phyloP scores from a whole-genome alignment of 148 eudicot species.

The Rhododendron ovatum region DNA sequence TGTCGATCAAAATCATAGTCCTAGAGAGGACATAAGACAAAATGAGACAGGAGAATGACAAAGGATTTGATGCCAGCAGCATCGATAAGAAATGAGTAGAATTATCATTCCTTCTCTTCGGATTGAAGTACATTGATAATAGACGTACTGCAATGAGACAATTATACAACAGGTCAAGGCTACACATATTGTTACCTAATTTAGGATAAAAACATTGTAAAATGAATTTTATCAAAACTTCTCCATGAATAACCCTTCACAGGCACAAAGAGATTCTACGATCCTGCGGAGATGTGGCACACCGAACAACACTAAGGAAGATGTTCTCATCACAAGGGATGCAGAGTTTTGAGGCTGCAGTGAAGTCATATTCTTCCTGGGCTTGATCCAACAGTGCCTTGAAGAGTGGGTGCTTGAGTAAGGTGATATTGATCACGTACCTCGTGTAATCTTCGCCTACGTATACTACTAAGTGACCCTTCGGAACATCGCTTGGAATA shows the following conservation, averaged over 20 bases:
- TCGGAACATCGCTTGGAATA: conserved; percentile 84
- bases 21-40: background rate
- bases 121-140: background rate
- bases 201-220: background rate
- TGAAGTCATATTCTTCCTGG: conserved; percentile 55
- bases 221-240: conserved; percentile 5
- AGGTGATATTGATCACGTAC: conserved; percentile 57
- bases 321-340: conserved; percentile 74
- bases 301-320: conserved; percentile 62
- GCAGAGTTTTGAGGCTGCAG: conserved; percentile 56
- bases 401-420: conserved; percentile 73
- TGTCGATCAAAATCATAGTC: background rate
- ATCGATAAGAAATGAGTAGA: conserved; percentile 4
- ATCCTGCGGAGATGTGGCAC: conserved; percentile 40
- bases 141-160: conserved; percentile 9
- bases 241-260: conserved; percentile 13
- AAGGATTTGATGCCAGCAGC: background rate
- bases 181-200: conserved; percentile 2
- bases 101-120: background rate
- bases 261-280: conserved; percentile 28
- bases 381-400: conserved; percentile 78
- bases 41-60: background rate
- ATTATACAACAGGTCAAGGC: background rate
- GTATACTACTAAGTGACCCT: conserved; percentile 86
- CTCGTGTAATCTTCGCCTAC: conserved; percentile 67